phyloP scores from a whole-genome alignment of 2,329 filamentous ascomycete genomes.

The Tolypocladium ovalisporum region DNA sequence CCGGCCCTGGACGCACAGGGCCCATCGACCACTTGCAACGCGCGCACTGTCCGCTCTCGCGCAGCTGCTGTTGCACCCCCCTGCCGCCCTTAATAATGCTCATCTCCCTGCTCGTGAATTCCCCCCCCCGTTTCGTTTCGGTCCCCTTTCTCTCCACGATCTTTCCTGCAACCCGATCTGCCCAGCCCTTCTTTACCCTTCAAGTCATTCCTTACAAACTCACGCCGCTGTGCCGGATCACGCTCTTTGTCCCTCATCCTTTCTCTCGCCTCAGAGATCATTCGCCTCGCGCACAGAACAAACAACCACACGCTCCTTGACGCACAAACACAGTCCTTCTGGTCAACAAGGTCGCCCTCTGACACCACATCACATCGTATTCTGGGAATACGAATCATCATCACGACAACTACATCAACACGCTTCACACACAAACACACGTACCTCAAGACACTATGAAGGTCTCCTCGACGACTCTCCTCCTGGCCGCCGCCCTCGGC shows the following conservation, averaged over 20 bases:
- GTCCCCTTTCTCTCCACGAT: not conserved
- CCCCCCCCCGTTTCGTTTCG: slow-evolving; percentile 5
- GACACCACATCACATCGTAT: not conserved
- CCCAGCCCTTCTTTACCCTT: slow-evolving; percentile 8
- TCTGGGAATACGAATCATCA: slow-evolving; percentile 4
- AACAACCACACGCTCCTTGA: not conserved
- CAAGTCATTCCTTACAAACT: slow-evolving; percentile 11
- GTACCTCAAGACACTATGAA: slow-evolving; percentile 23
- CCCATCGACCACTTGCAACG: not conserved
- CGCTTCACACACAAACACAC: not conserved
- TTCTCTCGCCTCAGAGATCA: not conserved
- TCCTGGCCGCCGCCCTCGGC: slow-evolving; percentile 29
- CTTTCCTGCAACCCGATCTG: slow-evolving; percentile 2
- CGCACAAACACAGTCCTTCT: not conserved
- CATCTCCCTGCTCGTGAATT: slow-evolving; percentile 3
- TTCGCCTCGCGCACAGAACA: not conserved
- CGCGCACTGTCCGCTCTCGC: not conserved
- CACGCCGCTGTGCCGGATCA: slow-evolving; percentile 6
- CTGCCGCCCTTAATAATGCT: slow-evolving; percentile 9
- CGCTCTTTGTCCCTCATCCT: slow-evolving; percentile 3
- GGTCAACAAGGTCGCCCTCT: not conserved
- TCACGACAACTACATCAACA: not conserved
- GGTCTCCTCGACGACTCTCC: slow-evolving; percentile 23
- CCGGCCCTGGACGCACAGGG: not conserved
- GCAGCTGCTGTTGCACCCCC: not conserved